phyloP scores from a whole-genome alignment of 176 grass and related monocot genomes.

The Aegilops tauschii region DNA sequence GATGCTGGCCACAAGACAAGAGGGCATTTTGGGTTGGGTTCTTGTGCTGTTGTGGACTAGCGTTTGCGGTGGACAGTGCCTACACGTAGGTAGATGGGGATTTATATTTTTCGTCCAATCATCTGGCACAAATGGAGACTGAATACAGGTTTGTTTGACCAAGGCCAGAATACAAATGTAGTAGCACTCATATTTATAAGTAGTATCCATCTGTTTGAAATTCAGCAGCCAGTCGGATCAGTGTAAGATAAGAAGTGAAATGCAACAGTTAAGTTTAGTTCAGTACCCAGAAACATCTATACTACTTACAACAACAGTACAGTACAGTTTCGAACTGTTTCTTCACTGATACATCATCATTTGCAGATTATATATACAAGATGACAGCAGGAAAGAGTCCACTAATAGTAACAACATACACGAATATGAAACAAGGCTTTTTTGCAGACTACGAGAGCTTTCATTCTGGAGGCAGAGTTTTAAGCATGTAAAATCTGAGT shows the following conservation, averaged over 20 bases:
- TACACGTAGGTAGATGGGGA: background rate
- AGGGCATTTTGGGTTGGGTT: slow-evolving; percentile 1
- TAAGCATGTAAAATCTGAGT: slow-evolving; percentile 83
- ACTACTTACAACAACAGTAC: slow-evolving; percentile 6
- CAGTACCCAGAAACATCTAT: background rate
- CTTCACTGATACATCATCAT: background rate
- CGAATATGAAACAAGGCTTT: background rate
- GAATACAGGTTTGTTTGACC: background rate
- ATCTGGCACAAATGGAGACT: background rate
- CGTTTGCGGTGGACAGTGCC: background rate
- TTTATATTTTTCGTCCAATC: background rate
- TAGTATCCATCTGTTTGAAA: too few relatives aligned
- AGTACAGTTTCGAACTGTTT: slow-evolving; percentile 18
- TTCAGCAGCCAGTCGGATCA: background rate
- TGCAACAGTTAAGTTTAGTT: background rate
- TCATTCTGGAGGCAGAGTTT: background rate
- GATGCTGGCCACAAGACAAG: background rate
- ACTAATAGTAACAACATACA: background rate
- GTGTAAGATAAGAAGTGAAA: background rate
- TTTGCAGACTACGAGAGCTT: background rate
- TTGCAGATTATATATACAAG: background rate
- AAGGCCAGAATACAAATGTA: background rate
- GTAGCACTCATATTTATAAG: too few relatives aligned
- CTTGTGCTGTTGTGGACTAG: background rate
- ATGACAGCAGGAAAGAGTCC: background rate